Evolutionary conservation across 2,329 filamentous ascomycete genomes (phyloP), one percentile per base, ranked within the genome.

Genomic region (Colletotrichum phormii): DNA sequence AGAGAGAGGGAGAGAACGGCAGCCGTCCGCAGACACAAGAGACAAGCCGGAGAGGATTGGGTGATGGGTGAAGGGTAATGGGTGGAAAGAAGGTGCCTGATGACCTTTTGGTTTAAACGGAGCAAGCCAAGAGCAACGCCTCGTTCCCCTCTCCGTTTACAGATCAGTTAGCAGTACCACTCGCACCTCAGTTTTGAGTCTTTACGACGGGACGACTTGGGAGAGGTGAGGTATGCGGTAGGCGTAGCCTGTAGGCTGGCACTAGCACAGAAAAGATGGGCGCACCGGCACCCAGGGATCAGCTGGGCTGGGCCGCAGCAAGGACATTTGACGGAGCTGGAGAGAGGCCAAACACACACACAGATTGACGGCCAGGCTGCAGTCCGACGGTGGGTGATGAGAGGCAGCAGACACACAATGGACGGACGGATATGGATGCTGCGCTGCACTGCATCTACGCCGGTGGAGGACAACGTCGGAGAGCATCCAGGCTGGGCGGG

Each of bases 21-120:
- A 51, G 9, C 35, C 55, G 42, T 29, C 37, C 64, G 29, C n/a
- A 49, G 64, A 61, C 13, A 60, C n/a, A 29, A 67, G 63, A 66
- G 35, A 35, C 55, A 42, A 42, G 37, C 18, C 22, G 22, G 12
- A 29, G 24, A 61, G 26, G 18, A 58, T 26, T 26, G n/a, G 26
- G 31, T 58, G n/a, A 11, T 29, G 35, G 35, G 33, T 26, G 53
- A 31, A 57, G 22, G 53, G 31, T 57, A 7, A 22, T 29, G 35
- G 42, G 42, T 33, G 55, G 37, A 15, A 22, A 59, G 26, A 26
- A 33, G 55, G 55, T 29, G 55, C 18, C 55, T 59, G 55, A 35
- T 29, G 54, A 31, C 22, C n/a, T 53, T 24, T 63, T 49, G 60
- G 60, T 49, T 49, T 49, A 51, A 63, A 63, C 60, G 46, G 60